Percentiles rank a stretch among this genome's conserved stretches.
Conservation (phyloP, 768 basidiomycete genomes). For the Tricholoma hemisulphureum region DNA sequence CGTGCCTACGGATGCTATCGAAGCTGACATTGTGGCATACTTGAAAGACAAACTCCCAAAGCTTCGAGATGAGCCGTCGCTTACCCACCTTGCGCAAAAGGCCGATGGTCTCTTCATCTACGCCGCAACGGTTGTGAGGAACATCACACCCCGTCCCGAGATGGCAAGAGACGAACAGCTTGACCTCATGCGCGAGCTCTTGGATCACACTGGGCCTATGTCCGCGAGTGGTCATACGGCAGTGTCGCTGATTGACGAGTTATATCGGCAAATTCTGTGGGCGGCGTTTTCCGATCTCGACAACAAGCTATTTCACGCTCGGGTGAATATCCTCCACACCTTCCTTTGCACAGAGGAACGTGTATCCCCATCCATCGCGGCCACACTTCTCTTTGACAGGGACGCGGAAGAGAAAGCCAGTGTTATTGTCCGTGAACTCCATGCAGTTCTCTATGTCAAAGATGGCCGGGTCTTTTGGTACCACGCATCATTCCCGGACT, state of each 20-base stretch:
- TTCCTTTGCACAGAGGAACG: slow-evolving; percentile 21
- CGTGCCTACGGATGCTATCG: not conserved
- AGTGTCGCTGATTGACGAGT: no score
- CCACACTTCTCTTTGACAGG: slow-evolving; percentile 6
- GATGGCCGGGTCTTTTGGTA: slow-evolving; percentile 16
- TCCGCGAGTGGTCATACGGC: no score
- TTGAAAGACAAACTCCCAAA: no score
- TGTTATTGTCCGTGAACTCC: slow-evolving; percentile 9
- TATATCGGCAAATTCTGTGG: no score
- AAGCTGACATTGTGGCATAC: not conserved
- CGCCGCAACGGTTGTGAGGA: no score
- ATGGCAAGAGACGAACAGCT: no score
- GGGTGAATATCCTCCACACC: slow-evolving; percentile 18
- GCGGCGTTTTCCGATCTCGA: slow-evolving; percentile 13
- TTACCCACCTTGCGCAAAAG: no score
- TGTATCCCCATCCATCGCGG: slow-evolving; percentile 12
- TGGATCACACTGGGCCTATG: no score
- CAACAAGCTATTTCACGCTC: not conserved
- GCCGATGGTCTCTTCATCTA: no score
- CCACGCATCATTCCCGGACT: slow-evolving; percentile 23
- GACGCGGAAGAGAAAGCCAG: not conserved
- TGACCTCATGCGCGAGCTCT: no score
- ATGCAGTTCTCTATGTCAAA: slow-evolving; percentile 21
- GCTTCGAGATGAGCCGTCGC: no score
- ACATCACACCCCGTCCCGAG: no score